Base-by-base conservation (phyloP, 1,284 basidiomycete species). In the Heterobasidion irregulare region DNA sequence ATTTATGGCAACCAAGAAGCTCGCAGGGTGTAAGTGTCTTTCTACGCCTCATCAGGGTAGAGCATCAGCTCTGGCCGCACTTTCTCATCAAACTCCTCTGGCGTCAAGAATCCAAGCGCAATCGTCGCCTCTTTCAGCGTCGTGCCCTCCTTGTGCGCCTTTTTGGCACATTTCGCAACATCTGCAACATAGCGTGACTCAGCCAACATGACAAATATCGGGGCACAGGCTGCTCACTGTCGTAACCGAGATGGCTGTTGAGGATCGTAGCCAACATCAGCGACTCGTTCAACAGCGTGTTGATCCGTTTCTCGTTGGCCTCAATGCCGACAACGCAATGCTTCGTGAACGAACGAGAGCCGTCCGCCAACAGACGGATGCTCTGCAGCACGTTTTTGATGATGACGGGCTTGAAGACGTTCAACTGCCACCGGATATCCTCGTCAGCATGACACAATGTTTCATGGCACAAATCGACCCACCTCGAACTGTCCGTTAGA, bases 401-500 rank as follows among this genome's bases (percentile, higher is more conserved):
- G 63, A 99, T 89, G 60, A 99, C 94, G 47, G 97, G 97, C 76
- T 99, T 99, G 83, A 98, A 99, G 33, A 99, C 97, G 72, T 99
- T 99, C 65, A 98, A 75, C 91, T 93, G 62, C 43, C 44, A 56
- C 43, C 33, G 53, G 62, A 54, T 58, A 10, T 53, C 54, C 49
- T 52, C 50, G 35, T 47, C 50, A 50, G 44, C 41, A 32, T 46
- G 10, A 13, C 48, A 38, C 18, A 2, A 18, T 7, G 38, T 44
- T 48, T 19, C 43, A 44, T 35, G 45, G 55, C 45, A 13, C 44
- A 34, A 59, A 34, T 35, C 18, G 33, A 60, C 71, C 38, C 58
- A 93, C 89, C 80, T 99, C 97, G 68, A 99, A 99, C 69, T 99
- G 96, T 52, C 97, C 97, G 67, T 87, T 94, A 5, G 93, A 86